These are phyloP conservation scores for Dendrobium officinale DNA, from an alignment of 106 monocot species.

Conservation along the genomic window DNA sequence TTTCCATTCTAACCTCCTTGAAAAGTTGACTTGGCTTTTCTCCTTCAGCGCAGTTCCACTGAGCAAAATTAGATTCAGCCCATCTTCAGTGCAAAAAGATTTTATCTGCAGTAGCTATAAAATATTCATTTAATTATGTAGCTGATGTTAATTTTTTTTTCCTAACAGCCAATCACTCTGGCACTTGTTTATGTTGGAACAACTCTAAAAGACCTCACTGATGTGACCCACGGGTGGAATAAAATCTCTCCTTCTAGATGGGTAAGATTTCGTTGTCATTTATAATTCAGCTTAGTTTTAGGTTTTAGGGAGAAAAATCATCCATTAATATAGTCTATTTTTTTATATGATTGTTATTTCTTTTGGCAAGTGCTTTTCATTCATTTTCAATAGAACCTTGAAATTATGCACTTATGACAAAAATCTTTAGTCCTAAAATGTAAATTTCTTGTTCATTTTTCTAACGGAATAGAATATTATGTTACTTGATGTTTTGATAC, in stretches of 20 bases:
- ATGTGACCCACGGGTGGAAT: conserved; percentile 97
- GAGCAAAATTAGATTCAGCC: not conserved
- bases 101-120: not conserved
- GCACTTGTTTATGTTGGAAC: conserved; percentile 90
- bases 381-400: not conserved
- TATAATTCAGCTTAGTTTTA: not conserved
- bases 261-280: conserved; percentile 32
- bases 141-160: not conserved
- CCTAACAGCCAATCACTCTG: conserved; percentile 77
- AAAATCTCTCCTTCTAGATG: conserved; percentile 75
- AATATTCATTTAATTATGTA: not conserved
- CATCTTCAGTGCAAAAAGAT: not conserved
- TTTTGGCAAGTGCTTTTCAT: not conserved
- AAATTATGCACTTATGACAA: not conserved
- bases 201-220: conserved; percentile 92
- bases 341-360: not conserved
- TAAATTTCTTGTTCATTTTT: not conserved
- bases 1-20: not conserved
- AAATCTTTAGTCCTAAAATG: not conserved
- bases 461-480: not conserved
- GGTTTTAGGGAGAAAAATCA: not conserved
- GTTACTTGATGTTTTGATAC: not conserved
- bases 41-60: not conserved
- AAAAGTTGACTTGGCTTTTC: not conserved
- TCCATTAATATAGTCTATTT: not conserved